phyloP scores from a whole-genome alignment of 805 yeast genomes.

The Komagataella populi region DNA sequence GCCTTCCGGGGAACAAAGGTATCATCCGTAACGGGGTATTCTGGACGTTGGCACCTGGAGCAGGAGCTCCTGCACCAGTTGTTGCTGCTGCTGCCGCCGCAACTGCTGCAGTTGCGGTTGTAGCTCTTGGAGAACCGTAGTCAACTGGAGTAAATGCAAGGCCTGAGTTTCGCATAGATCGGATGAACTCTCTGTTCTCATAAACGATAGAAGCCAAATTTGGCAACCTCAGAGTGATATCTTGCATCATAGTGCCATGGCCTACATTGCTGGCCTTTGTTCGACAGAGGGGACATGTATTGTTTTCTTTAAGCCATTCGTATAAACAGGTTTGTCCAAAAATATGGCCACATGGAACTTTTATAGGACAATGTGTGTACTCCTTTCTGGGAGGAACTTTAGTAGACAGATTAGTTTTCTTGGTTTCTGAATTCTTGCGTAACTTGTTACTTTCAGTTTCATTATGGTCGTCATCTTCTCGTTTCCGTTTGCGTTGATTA shows the following conservation, averaged over 20 bases:
- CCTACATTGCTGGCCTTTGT: conserved; percentile 16
- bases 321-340: conserved; percentile 80
- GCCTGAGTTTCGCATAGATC: background rate
- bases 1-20: background rate
- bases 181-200: conserved; percentile 13
- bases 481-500: conserved; percentile 11
- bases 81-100: background rate
- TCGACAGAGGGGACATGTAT: conserved; percentile 83
- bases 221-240: conserved; percentile 20
- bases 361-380: conserved; percentile 49
- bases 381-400: conserved; percentile 5
- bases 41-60: background rate
- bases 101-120: background rate
- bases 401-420: conserved; percentile 8
- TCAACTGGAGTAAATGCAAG: background rate
- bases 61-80: background rate
- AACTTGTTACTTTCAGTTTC: conserved; percentile 8
- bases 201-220: conserved; percentile 20
- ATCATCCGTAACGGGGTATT: background rate
- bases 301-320: conserved; percentile 68
- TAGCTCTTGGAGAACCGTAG: background rate
- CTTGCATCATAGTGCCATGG: conserved; percentile 5
- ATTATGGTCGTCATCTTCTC: conserved; percentile 11
- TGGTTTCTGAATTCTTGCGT: conserved; percentile 7
- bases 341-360: conserved; percentile 74